Conservation (phyloP, 345 rosid genomes). For the Jatropha curcas region DNA sequence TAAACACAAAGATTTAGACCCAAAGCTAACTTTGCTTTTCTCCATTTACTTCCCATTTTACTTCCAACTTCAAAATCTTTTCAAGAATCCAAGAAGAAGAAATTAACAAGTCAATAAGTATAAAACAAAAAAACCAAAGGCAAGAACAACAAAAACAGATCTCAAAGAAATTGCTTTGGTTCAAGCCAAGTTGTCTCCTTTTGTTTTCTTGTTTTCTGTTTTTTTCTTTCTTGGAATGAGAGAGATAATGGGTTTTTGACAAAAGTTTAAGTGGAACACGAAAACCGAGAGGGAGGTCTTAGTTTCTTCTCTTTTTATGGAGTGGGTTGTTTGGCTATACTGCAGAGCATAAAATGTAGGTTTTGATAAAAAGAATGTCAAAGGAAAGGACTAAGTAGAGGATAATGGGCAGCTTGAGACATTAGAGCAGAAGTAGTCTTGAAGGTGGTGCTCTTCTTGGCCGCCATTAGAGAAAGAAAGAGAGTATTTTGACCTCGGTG, state of each 20-base stretch:
- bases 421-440: conserved; percentile 3
- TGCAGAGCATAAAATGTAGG: not conserved
- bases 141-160: conserved; percentile 27
- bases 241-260: conserved; percentile 36
- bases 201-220: conserved; percentile 5
- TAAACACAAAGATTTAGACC: conserved; percentile 32
- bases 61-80: not conserved
- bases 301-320: not conserved
- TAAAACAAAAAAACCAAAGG: not conserved
- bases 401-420: conserved; percentile 8
- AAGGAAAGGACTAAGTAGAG: conserved; percentile 26
- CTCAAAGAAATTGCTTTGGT: conserved; percentile 26
- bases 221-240: conserved; percentile 35
- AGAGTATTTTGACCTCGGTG: conserved; percentile 38
- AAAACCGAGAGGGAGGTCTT: conserved; percentile 29
- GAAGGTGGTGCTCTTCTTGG: conserved; percentile 19
- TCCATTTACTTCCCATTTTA: conserved; percentile 34
- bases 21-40: conserved; percentile 34
- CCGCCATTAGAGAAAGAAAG: conserved; percentile 41
- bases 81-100: conserved; percentile 10
- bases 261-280: conserved; percentile 45
- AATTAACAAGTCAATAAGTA: not conserved
- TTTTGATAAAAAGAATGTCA: conserved; percentile 22
- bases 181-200: conserved; percentile 25
- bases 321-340: conserved; percentile 19